Evolutionary conservation across 345 rosid species (phyloP).

Genomic region (Corymbia maculata): DNA sequence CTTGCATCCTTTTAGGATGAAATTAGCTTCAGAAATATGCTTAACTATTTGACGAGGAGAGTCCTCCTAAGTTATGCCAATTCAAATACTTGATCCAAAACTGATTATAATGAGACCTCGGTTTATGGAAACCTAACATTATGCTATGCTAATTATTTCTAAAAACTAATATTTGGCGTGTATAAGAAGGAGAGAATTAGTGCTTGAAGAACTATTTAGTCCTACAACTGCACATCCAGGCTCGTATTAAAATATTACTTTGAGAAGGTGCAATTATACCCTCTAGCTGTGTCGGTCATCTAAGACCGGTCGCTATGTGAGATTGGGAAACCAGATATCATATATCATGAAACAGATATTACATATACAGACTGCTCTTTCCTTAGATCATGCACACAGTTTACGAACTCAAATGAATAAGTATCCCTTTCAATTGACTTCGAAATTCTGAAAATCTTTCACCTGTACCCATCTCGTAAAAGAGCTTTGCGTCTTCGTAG

Average conservation of each 20-base stretch:
- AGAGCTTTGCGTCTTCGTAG: constrained; percentile 94
- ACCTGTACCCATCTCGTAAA: constrained; percentile 75
- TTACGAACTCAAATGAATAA: constrained; percentile 71
- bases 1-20: not conserved
- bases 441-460: constrained; percentile 63
- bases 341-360: not conserved
- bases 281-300: not conserved
- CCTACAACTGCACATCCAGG: not conserved
- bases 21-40: not conserved
- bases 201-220: not conserved
- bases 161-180: not conserved
- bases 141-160: not conserved
- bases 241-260: not conserved
- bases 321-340: not conserved
- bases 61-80: not conserved
- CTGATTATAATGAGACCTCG: not conserved
- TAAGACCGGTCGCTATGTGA: not conserved
- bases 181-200: not conserved
- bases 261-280: not conserved
- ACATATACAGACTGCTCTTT: not conserved
- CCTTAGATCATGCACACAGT: not conserved
- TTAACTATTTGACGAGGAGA: not conserved
- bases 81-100: not conserved
- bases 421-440: constrained; percentile 74
- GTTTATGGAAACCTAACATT: not conserved